Evolutionary conservation across 2,329 filamentous ascomycete species (phyloP).

Genomic region (Leptoxyphium fumago): DNA sequence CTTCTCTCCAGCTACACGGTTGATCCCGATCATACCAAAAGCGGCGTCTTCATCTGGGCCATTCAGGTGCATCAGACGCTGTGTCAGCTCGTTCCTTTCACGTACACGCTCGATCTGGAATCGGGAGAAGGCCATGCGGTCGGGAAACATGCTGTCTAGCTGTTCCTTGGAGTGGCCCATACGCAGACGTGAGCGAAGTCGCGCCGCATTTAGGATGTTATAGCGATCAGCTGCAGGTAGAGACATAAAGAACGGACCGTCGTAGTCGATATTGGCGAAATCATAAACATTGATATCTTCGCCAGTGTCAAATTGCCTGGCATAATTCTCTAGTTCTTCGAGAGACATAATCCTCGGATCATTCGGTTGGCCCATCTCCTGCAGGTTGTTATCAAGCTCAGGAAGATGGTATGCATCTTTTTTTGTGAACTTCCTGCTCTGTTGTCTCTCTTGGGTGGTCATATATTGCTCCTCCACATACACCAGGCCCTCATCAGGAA

Average conservation of each 20-base stretch:
- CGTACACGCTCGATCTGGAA: conserved; percentile 92
- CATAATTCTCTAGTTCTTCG: conserved; percentile 87
- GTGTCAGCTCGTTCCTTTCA: conserved; percentile 87
- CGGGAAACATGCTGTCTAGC: conserved; percentile 88
- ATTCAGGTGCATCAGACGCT: conserved; percentile 84
- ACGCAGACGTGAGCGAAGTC: conserved; percentile 70
- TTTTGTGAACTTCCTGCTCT: conserved; percentile 68
- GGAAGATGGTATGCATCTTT: conserved; percentile 93
- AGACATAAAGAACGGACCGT: conserved; percentile 87
- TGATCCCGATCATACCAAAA: conserved; percentile 44
- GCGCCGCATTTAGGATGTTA: conserved; percentile 90
- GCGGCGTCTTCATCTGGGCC: conserved; percentile 72
- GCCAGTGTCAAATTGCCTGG: conserved; percentile 76
- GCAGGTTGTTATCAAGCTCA: conserved; percentile 62
- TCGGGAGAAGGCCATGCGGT: conserved; percentile 89
- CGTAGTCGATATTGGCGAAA: conserved; percentile 97
- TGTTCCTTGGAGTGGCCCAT: conserved; percentile 98
- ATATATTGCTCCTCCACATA: conserved; percentile 87
- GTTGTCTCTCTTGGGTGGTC: conserved; percentile 58
- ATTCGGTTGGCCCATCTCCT: conserved; percentile 75
- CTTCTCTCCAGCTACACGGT: conserved; percentile 66
- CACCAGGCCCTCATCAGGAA: conserved; percentile 58
- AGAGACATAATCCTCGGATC: conserved; percentile 94
- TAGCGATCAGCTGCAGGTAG: conserved; percentile 82
- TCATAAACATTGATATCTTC: conserved; percentile 82